Conservation (phyloP, 805 yeast species). For the Zygosaccharomyces kombuchaensis region DNA sequence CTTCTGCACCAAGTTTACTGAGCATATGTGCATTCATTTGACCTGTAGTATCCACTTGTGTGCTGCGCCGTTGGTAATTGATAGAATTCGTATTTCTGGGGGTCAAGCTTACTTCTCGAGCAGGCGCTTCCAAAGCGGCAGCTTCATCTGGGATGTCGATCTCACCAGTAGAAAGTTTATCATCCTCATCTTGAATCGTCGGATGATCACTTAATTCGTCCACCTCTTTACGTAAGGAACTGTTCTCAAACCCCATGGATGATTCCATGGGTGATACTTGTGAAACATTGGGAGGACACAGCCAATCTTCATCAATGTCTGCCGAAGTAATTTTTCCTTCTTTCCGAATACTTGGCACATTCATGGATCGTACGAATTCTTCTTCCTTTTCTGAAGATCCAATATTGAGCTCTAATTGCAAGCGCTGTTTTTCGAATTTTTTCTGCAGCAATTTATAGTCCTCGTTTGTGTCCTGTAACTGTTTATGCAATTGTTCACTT, state of each 20-base stretch:
- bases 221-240: slow-evolving; percentile 5
- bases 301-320: slow-evolving; percentile 21
- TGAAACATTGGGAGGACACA: slow-evolving; percentile 13
- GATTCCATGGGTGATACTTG: slow-evolving; percentile 8
- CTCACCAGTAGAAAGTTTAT: slow-evolving; percentile 8
- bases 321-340: background rate
- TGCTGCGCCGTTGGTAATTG: slow-evolving; percentile 7
- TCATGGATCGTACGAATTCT: background rate
- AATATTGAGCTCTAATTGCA: slow-evolving; percentile 15
- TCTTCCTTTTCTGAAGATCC: slow-evolving; percentile 1
- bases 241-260: slow-evolving; percentile 6
- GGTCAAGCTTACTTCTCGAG: slow-evolving; percentile 10
- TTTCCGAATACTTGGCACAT: background rate
- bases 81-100: slow-evolving; percentile 12
- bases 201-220: slow-evolving; percentile 5
- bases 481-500: slow-evolving; percentile 20
- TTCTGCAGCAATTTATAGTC: slow-evolving; percentile 29
- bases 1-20: slow-evolving; percentile 68
- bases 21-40: slow-evolving; percentile 49
- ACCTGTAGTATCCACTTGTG: slow-evolving; percentile 11
- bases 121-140: slow-evolving; percentile 17
- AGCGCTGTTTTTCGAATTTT: slow-evolving; percentile 28
- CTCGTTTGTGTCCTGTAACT: slow-evolving; percentile 23
- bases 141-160: slow-evolving; percentile 30
- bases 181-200: slow-evolving; percentile 5